phyloP scores from a whole-genome alignment of 345 rosid species.

The Lepidium africanum region DNA sequence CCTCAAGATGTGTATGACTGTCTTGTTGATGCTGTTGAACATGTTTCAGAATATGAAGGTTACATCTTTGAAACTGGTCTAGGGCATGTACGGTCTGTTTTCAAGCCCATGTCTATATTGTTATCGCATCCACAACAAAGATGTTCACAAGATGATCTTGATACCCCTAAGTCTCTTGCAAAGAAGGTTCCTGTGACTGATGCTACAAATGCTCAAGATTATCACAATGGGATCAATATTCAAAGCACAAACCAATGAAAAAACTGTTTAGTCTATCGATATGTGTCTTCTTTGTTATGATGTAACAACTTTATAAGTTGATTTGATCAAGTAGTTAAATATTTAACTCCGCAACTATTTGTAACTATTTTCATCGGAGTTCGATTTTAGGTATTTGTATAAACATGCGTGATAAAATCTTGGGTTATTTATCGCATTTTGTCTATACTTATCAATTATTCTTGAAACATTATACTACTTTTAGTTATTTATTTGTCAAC shows the following conservation, averaged over 20 bases:
- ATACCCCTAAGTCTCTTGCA: slow-evolving; percentile 64
- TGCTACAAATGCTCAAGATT: slow-evolving; percentile 44
- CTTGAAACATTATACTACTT: too few relatives aligned
- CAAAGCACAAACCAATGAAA: slow-evolving; percentile 47
- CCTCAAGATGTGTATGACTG: slow-evolving; percentile 80
- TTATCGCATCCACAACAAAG: slow-evolving; percentile 88
- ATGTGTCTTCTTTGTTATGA: too few relatives aligned
- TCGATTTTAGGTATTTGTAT: too few relatives aligned
- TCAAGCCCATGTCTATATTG: slow-evolving; percentile 57
- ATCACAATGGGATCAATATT: slow-evolving; percentile 14
- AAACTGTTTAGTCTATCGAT: not conserved
- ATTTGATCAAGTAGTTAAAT: too few relatives aligned
- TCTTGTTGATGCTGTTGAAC: slow-evolving; percentile 75
- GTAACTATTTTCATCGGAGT: too few relatives aligned
- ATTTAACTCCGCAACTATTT: too few relatives aligned
- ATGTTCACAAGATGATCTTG: slow-evolving; percentile 61
- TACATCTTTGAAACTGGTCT: slow-evolving; percentile 79
- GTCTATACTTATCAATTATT: too few relatives aligned
- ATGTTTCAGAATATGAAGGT: slow-evolving; percentile 76
- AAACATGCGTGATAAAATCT: too few relatives aligned
- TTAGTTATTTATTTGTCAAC: too few relatives aligned
- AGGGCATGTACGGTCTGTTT: slow-evolving; percentile 56
- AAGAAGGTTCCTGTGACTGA: slow-evolving; percentile 55
- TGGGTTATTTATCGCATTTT: too few relatives aligned
- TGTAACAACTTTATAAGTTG: too few relatives aligned